These are phyloP conservation scores for Suillus sp. DNA, from an alignment of 768 basidiomycete genomes.

Conservation along the genomic window DNA sequence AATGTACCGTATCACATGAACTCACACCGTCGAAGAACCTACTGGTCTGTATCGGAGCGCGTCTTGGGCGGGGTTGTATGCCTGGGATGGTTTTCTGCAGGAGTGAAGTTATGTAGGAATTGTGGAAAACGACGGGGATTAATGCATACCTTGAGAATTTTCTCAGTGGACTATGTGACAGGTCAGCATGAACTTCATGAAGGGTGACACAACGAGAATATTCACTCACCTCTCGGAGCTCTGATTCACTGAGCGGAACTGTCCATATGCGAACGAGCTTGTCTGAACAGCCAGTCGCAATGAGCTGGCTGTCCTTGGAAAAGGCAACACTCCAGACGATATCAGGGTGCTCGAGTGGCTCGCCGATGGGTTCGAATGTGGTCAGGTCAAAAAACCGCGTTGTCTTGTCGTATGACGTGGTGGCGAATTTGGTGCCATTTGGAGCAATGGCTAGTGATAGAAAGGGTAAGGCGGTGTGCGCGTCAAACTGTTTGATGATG, in stretches of 20 bases:
- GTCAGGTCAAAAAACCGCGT: background rate
- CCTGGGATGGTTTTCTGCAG: background rate
- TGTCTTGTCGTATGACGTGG: background rate
- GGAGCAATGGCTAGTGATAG: background rate
- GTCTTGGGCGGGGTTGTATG: background rate
- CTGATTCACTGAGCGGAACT: background rate
- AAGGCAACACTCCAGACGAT: fast-evolving
- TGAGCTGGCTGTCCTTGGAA: background rate
- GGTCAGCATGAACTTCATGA: background rate
- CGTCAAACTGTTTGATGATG: background rate
- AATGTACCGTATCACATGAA: no score
- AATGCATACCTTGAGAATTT: background rate
- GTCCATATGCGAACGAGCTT: background rate
- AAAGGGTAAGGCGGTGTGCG: background rate
- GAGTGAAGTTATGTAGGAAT: background rate
- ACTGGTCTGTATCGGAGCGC: background rate
- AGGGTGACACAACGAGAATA: background rate
- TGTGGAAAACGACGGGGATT: background rate
- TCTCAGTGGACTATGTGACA: background rate
- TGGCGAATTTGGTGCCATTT: background rate
- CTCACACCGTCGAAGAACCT: background rate
- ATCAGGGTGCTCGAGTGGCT: background rate
- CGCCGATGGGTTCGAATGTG: background rate
- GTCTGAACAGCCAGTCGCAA: background rate
- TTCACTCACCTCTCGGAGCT: background rate